Percentiles rank a stretch among this genome's conserved stretches.
Evolutionary conservation across 2,329 filamentous ascomycete genomes (phyloP).

Genomic region (Calonectria pauciramosa): DNA sequence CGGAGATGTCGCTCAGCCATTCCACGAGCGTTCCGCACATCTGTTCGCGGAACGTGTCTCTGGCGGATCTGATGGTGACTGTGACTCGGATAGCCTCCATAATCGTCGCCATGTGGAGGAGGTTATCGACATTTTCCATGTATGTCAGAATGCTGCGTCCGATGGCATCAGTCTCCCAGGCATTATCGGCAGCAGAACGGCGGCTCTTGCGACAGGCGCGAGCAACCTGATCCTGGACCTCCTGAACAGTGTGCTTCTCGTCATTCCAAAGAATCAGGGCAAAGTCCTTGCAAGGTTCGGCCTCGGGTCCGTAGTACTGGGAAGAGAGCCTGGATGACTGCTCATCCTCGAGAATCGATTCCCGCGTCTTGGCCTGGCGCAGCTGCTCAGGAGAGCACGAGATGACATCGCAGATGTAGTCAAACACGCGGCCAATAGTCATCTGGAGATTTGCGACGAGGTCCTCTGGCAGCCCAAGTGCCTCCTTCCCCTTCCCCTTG

Average conservation of each 20-base stretch:
- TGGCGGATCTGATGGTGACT: slow-evolving; percentile 91
- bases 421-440: slow-evolving; percentile 87
- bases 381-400: slow-evolving; percentile 98
- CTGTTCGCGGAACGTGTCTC: slow-evolving; percentile 96
- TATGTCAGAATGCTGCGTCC: slow-evolving; percentile 90
- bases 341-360: slow-evolving; percentile 87
- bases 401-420: slow-evolving; percentile 98
- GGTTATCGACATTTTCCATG: slow-evolving; percentile 76
- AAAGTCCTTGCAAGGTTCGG: slow-evolving; percentile 71
- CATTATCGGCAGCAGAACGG: slow-evolving; percentile 78
- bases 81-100: slow-evolving; percentile 97
- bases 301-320: slow-evolving; percentile 75
- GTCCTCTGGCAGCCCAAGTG: slow-evolving; percentile 77
- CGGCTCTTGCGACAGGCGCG: slow-evolving; percentile 84
- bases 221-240: slow-evolving; percentile 91
- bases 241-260: slow-evolving; percentile 95
- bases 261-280: slow-evolving; percentile 96
- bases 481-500: slow-evolving; percentile 74
- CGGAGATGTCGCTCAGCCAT: slow-evolving; percentile 94
- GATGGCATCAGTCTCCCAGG: slow-evolving; percentile 89
- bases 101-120: slow-evolving; percentile 84
- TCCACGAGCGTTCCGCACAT: slow-evolving; percentile 99
- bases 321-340: slow-evolving; percentile 80
- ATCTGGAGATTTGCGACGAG: slow-evolving; percentile 83
- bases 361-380: slow-evolving; percentile 84